Evolutionary conservation across 2,329 filamentous ascomycete genomes (phyloP).

Genomic region (Neofusicoccum umdonicola): DNA sequence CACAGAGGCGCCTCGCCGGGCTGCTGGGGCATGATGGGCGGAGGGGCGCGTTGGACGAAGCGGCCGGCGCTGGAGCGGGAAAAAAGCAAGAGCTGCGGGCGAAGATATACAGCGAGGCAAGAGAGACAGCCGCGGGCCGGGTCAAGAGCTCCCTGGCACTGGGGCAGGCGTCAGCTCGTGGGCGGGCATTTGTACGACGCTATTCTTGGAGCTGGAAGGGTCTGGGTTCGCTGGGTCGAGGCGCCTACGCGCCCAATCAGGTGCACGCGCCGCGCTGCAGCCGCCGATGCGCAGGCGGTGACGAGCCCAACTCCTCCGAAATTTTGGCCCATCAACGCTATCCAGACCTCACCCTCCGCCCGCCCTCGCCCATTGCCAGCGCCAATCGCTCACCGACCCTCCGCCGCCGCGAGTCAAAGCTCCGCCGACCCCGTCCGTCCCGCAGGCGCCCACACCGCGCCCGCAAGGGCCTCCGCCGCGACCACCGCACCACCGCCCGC

Average conservation of each 20-base stretch:
- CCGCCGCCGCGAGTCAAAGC: constrained; percentile 20
- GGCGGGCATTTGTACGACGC: constrained; percentile 4
- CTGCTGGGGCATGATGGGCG: constrained; percentile 43
- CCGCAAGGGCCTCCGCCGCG: background rate
- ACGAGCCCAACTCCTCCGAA: constrained; percentile 27
- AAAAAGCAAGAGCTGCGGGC: constrained; percentile 1
- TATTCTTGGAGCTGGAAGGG: constrained; percentile 14
- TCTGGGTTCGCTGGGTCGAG: background rate
- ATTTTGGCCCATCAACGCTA: constrained; percentile 23
- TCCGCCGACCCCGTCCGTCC: constrained; percentile 20
- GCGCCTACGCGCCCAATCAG: constrained; percentile 18
- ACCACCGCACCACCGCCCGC: background rate
- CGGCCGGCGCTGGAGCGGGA: constrained; percentile 3
- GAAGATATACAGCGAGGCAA: constrained; percentile 20
- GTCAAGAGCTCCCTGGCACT: too few species aligned
- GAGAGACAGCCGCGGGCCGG: background rate
- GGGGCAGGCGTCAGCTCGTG: background rate
- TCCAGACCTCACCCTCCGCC: background rate
- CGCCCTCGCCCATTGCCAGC: background rate
- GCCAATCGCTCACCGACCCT: constrained; percentile 1
- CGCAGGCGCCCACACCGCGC: constrained; percentile 11
- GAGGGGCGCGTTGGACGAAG: constrained; percentile 1
- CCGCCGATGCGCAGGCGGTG: constrained; percentile 9
- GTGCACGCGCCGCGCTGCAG: background rate
- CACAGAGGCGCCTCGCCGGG: constrained; percentile 48